A percentile compares a stretch with the other conserved stretches of the same genome.
phyloP scores from a whole-genome alignment of 2,329 filamentous ascomycete genomes.

The Colletotrichum horii region DNA sequence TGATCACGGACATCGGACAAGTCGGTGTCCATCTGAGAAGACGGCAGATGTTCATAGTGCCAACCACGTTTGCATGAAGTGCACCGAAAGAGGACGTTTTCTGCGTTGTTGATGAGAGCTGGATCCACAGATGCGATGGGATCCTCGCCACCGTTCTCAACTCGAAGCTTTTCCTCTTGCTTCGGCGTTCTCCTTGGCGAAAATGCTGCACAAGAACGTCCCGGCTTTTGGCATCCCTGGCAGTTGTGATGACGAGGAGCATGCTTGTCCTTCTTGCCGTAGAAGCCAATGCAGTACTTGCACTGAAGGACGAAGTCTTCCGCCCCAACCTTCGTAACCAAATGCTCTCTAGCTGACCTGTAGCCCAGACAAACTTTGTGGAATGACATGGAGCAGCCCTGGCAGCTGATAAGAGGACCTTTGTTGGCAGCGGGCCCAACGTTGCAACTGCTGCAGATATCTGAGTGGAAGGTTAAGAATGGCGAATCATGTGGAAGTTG shows the following conservation, averaged over 20 bases:
- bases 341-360: slow-evolving; percentile 78
- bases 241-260: slow-evolving; percentile 77
- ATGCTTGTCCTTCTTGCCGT: slow-evolving; percentile 69
- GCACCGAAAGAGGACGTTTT: slow-evolving; percentile 86
- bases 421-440: slow-evolving; percentile 58
- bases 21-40: slow-evolving; percentile 12
- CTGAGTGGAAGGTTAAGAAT: slow-evolving; percentile 74
- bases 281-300: slow-evolving; percentile 76
- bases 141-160: slow-evolving; percentile 80
- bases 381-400: slow-evolving; percentile 85
- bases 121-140: slow-evolving; percentile 70
- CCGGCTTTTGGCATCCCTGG: slow-evolving; percentile 69
- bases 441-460: slow-evolving; percentile 75
- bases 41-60: slow-evolving; percentile 80
- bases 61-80: slow-evolving; percentile 76
- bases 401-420: slow-evolving; percentile 82
- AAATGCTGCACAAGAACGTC: slow-evolving; percentile 76
- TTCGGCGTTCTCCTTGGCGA: slow-evolving; percentile 73
- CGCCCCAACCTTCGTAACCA: slow-evolving; percentile 82
- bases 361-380: slow-evolving; percentile 84
- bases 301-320: slow-evolving; percentile 89
- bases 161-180: slow-evolving; percentile 83
- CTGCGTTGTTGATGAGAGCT: slow-evolving; percentile 73
- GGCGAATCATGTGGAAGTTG: slow-evolving; percentile 62
- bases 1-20: slow-evolving; percentile 55